phyloP scores from a whole-genome alignment of 2,329 filamentous ascomycete species.

The Fusarium mangiferae region DNA sequence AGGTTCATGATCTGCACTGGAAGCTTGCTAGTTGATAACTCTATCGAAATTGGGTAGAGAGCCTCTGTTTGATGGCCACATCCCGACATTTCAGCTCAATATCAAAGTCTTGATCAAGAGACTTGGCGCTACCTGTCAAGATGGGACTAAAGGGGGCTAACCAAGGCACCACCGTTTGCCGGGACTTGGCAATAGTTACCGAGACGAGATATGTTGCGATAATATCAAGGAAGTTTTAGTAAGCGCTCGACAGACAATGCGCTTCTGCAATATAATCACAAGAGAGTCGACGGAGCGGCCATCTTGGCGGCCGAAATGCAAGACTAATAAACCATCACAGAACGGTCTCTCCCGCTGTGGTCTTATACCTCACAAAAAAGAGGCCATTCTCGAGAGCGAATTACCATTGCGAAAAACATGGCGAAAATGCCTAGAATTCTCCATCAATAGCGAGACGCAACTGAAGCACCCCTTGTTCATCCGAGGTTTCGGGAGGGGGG shows the following conservation, averaged over 20 bases:
- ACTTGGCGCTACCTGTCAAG: not conserved
- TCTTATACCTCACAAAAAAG: not conserved
- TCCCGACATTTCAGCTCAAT: not conserved
- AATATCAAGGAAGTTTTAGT: constrained; percentile 8
- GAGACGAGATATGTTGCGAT: not conserved
- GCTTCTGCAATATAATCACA: not conserved
- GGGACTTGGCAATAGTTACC: constrained; percentile 15
- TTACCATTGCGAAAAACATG: not conserved
- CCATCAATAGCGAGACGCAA: constrained; percentile 37
- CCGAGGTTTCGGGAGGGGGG: constrained; percentile 34
- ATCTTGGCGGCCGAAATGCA: constrained; percentile 5
- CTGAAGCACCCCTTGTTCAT: constrained; percentile 36
- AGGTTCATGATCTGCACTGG: constrained; percentile 7
- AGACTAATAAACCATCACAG: not conserved
- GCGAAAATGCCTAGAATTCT: constrained; percentile 24
- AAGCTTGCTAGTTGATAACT: constrained; percentile 2
- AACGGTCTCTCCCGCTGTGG: constrained; percentile 2
- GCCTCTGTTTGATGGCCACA: not conserved
- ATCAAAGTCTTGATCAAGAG: constrained; percentile 2
- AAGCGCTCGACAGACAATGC: constrained; percentile 15
- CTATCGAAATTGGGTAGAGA: constrained; percentile 8
- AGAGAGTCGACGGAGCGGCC: not conserved
- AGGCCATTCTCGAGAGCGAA: not conserved
- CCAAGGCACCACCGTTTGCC: constrained; percentile 7
- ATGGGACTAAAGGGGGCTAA: constrained; percentile 18